phyloP scores from a whole-genome alignment of 2,329 filamentous ascomycete genomes.

The Aspergillus thermomutatus region DNA sequence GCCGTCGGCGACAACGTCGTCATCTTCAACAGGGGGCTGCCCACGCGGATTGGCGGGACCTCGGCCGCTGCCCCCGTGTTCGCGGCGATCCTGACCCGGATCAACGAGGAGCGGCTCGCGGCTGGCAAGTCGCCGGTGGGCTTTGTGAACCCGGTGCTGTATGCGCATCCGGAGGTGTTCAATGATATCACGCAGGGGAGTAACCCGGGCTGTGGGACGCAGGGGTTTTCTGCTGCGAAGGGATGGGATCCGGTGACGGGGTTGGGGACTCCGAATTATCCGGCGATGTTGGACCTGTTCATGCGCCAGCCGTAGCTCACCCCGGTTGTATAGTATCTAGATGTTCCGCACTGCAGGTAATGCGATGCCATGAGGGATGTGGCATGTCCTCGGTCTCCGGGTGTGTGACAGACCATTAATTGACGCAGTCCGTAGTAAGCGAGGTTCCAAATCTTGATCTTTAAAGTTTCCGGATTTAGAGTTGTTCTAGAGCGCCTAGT shows the following conservation, averaged over 20 bases:
- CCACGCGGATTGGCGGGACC: constrained; percentile 27
- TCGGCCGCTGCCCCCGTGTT: constrained; percentile 53
- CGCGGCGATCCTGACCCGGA: constrained; percentile 52
- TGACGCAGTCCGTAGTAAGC: too few relatives aligned
- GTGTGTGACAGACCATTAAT: too few relatives aligned
- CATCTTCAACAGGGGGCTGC: constrained; percentile 23
- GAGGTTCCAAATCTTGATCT: too few relatives aligned
- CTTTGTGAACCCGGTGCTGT: constrained; percentile 50
- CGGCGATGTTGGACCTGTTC: constrained; percentile 30
- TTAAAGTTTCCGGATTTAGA: too few relatives aligned
- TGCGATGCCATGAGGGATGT: background rate
- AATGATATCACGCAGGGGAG: constrained; percentile 29
- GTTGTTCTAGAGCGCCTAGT: too few relatives aligned
- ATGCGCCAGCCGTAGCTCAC: constrained; percentile 15
- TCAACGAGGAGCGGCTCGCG: constrained; percentile 54
- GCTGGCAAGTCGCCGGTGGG: constrained; percentile 50
- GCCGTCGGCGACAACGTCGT: constrained; percentile 37
- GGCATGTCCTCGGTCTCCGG: background rate
- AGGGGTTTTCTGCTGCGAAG: constrained; percentile 24
- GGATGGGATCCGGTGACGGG: constrained; percentile 37
- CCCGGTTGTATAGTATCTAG: too few relatives aligned
- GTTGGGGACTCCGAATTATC: constrained; percentile 33
- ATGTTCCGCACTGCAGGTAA: background rate
- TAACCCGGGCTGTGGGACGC: constrained; percentile 29
- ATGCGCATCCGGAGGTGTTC: constrained; percentile 29